A percentile compares a stretch with the other conserved stretches of the same genome.
Evolutionary conservation across 345 rosid genomes (phyloP).

Genomic region (Sisymbrium altissimum): DNA sequence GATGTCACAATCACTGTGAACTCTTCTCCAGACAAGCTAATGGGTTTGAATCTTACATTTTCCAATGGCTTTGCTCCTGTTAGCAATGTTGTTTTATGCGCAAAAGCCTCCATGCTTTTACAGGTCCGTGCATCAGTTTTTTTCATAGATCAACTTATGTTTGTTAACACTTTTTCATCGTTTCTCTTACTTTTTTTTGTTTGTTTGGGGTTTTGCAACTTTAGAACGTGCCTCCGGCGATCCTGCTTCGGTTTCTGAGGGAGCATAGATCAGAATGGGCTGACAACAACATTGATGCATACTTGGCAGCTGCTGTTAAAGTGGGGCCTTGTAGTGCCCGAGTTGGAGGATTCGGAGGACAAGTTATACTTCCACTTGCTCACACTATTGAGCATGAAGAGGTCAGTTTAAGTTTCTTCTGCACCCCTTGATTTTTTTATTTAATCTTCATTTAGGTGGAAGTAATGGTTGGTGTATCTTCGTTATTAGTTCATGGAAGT

Average conservation of each 20-base stretch:
- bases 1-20: constrained; percentile 93
- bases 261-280: constrained; percentile 99
- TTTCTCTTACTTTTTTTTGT: neutral
- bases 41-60: constrained; percentile 86
- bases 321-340: constrained; percentile 87
- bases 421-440: neutral
- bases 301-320: constrained; percentile 91
- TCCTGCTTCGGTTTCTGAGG: constrained; percentile 88
- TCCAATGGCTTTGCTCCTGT: constrained; percentile 81
- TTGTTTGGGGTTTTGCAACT: neutral
- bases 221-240: constrained; percentile 98
- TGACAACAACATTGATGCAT: constrained; percentile 90
- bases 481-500: constrained; percentile 79
- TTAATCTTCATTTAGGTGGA: neutral
- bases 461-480: neutral
- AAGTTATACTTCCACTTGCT: constrained; percentile 94
- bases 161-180: neutral
- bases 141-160: neutral
- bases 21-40: constrained; percentile 89
- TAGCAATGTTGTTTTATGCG: constrained; percentile 78
- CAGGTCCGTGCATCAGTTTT: constrained; percentile 52
- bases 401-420: constrained; percentile 42
- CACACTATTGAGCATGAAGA: constrained; percentile 96
- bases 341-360: constrained; percentile 86
- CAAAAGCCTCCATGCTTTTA: constrained; percentile 97